Evolutionary conservation across 257 asterid genomes (phyloP), one percentile per base, ranked within the genome.

Genomic region (Nicotiana knightiana): DNA sequence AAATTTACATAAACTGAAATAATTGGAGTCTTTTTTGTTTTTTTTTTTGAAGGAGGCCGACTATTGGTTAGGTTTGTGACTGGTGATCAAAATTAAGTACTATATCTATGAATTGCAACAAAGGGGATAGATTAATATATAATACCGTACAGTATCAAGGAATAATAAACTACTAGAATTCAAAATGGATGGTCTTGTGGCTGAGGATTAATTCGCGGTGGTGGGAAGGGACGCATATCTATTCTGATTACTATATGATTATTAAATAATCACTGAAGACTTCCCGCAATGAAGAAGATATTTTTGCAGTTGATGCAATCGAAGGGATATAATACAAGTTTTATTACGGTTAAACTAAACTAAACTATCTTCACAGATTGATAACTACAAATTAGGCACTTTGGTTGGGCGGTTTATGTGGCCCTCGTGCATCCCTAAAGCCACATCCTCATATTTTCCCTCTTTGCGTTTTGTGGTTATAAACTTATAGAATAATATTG

Each of bases 101-200:
- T 63, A n/a, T 63, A 28, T 26, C 35, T 30, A 18, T 17, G n/a
- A 18, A 30, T 30, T 73, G 48, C 16, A 53, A 77, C 62, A 53
- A 82, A 54, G 58, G 81, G 46, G 61, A 57, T 4, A 78, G 28
- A 46, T 18, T 46, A n/a, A 8, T 43, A 39, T 11, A 18, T 39
- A 9, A 57, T 73, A 35, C 67, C 66, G 70, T 39, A 39, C 46
- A 39, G 46, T 39, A 39, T 39, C 9, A 39, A 39, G 9, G 24
- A 61, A 80, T 24, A 61, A 80, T 24, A 61, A 71, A 16, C 1
- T 11, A 15, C 35, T 28, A 85, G n/a, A 39, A 67, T 18, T 21
- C 76, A 58, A 58, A 58, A 58, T n/a, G 12, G 64, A 58, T 21
- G 24, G 24, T 58, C 46, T 35, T 87, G 91, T 88, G 94, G 94